These are phyloP conservation scores for Parietaria judaica DNA, from an alignment of 306 rosid species.

Conservation along the genomic window DNA sequence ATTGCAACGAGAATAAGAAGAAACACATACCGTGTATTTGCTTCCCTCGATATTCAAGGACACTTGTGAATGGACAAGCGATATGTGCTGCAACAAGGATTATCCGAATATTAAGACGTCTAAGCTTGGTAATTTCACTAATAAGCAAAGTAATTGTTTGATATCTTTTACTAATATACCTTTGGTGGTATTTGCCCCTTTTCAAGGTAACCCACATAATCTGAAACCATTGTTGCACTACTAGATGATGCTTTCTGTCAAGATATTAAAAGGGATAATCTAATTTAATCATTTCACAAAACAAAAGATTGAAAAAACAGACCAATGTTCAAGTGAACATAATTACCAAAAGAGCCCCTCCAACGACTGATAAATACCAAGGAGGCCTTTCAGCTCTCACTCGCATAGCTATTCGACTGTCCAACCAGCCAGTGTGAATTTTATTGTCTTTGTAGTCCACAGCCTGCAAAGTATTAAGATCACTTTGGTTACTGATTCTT, in stretches of 20 bases:
- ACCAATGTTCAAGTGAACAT: slow-evolving; percentile 9
- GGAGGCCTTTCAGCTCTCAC: slow-evolving; percentile 99
- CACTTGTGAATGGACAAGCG: slow-evolving; percentile 90
- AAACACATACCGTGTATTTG: slow-evolving; percentile 67
- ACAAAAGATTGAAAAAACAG: slow-evolving; percentile 10
- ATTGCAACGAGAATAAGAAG: slow-evolving; percentile 10
- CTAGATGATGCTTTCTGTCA: slow-evolving; percentile 90
- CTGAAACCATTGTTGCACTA: slow-evolving; percentile 95
- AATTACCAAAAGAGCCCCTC: slow-evolving; percentile 89
- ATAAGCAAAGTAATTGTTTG: too few species aligned
- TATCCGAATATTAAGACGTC: too few species aligned
- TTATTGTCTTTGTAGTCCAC: slow-evolving; percentile 86
- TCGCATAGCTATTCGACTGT: slow-evolving; percentile 98
- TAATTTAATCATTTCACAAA: slow-evolving; percentile 12
- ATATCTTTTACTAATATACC: slow-evolving; percentile 32
- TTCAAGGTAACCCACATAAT: slow-evolving; percentile 92
- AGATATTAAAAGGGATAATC: slow-evolving; percentile 16
- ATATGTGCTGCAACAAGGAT: slow-evolving; percentile 66
- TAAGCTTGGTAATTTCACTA: too few species aligned
- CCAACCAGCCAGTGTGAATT: slow-evolving; percentile 98
- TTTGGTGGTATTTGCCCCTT: slow-evolving; percentile 99
- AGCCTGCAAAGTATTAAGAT: slow-evolving; percentile 51
- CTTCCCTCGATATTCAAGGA: slow-evolving; percentile 96
- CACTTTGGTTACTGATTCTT: slow-evolving; percentile 24
- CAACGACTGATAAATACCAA: slow-evolving; percentile 96